Evolutionary conservation across 2,329 filamentous ascomycete species (phyloP), one percentile per base, ranked within the genome.

Genomic region (Biscogniauxia mediterranea): DNA sequence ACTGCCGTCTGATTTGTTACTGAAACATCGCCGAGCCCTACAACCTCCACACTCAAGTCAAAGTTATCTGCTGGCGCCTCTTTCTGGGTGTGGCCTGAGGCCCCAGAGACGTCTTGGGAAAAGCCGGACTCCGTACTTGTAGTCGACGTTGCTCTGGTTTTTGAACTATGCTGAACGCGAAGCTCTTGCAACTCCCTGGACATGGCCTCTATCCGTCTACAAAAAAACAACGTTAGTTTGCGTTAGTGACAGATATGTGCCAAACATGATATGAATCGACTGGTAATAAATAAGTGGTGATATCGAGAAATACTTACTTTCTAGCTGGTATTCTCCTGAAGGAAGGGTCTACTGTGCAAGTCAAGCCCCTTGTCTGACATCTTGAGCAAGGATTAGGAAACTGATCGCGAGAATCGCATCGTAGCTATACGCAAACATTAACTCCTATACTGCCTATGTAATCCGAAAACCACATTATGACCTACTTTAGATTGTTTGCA

Each of bases 131-230:
- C 68, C 11, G 64, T 68, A 46, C 65, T 68, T 25, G 65, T 62
- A 13, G 68, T 66, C 11, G 68, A 67, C 28, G 63, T 59, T 19
- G 63, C 61, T 56, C 61, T 61, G 1, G 56, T 42, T 19, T 64
- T 61, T 46, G 63, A 54, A 52, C 63, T 55, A 57, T 66, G 66
- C 54, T 69, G 69, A 19, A 64, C 70, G 28, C 71, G 67, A 21
- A 74, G 70, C 61, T 73, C 70, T 56, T 69, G 68, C n/a, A 74
- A 60, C 61, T 74, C 72, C 57, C 66, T 73, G 9, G 69, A 73
- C 70, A 74, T 72, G 8, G 70, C 72, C 56, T 73, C 70, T 46
- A 74, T 61, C n/a, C 71, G 67, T 46, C 72, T 74, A 56, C 26
- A 59, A 9, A 51, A 51, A 21, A 3, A 46, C 38, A 46, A 46